A percentile compares a stretch with the other conserved stretches of the same genome.
Conservation (phyloP, 345 rosid species). For the Triadica sebifera region DNA sequence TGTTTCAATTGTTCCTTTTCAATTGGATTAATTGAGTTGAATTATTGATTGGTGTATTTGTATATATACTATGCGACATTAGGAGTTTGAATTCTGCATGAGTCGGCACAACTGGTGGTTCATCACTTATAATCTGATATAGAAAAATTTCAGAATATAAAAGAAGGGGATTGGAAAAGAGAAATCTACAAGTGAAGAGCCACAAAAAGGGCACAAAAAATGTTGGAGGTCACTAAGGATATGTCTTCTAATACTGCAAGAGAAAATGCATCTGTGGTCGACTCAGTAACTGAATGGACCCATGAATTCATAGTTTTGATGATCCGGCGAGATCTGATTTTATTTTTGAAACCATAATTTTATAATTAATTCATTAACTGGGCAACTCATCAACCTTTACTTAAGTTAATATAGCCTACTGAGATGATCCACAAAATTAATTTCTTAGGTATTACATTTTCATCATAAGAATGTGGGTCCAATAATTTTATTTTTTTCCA, state of each 20-base stretch:
- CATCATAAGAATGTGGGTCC: no score
- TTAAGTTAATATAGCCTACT: neutral
- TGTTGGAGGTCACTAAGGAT: slow-evolving; percentile 29
- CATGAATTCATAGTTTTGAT: slow-evolving; percentile 65
- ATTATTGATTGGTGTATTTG: neutral
- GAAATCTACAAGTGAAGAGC: no score
- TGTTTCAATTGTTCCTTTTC: neutral
- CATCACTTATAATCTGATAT: neutral
- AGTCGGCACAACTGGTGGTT: neutral
- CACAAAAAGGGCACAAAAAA: no score
- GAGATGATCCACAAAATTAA: no score
- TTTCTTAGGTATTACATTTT: no score
- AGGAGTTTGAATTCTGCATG: neutral
- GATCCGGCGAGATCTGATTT: no score
- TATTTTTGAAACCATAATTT: no score
- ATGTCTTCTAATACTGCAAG: slow-evolving; percentile 87
- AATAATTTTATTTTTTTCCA: no score
- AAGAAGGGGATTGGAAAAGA: no score
- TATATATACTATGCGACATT: neutral
- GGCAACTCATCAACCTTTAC: no score
- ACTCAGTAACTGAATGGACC: slow-evolving; percentile 77
- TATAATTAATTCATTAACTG: no score
- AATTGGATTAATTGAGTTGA: neutral
- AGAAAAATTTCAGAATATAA: no score
- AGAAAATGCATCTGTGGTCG: slow-evolving; percentile 87